Evolutionary conservation across 23 red algal genomes (phyloP), one percentile per base, ranked within the genome.

Genomic region (Porphyridium purpureum): DNA sequence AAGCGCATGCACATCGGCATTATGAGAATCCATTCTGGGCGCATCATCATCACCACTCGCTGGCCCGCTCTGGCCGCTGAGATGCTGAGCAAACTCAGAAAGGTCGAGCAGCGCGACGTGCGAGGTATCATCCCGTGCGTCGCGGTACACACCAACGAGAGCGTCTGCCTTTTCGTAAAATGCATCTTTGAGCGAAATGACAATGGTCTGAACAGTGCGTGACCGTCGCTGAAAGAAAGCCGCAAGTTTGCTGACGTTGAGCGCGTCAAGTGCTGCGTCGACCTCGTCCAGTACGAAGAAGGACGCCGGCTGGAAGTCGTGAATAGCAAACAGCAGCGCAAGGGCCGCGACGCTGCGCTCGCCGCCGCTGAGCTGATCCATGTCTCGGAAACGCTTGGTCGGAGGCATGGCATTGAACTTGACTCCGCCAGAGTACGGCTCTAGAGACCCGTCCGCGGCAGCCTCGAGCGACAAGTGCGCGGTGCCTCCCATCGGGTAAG

Each of bases 261-360:
- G 55, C 24, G 59, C 75, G 69, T 98, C 90, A 1, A 98, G 74
- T 3, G 90, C 90, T 1, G 90, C 90, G 55, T 98, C 90, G 4
- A 98, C 66, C 61, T 98, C 90, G 36, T 98, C 90, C 15, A 98
- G 64, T 6, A 98, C 66, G 59, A 98, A 67, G 61, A 98, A 98
- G 6, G 90, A 80, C 34, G 70, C 60, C 7, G 79, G 79, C 2
- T 67, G 62, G 32, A 75, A 76, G 21, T 69, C 70, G 31, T 85
- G 90, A 28, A 98, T 65, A 21, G 90, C 90, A 49, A 98, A 98
- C 19, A 98, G 62, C 47, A 98, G 62, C 0, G 90, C 78, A 14
- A 98, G 66, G 30, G 90, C 90, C 4, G 90, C 90, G 32, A 98
- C 74, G 28, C 69, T 86, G 38, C 76, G 60, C 55, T 98, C 90